Base-by-base conservation (phyloP, 768 basidiomycete genomes). In the Leucogyrophana mollusca region DNA sequence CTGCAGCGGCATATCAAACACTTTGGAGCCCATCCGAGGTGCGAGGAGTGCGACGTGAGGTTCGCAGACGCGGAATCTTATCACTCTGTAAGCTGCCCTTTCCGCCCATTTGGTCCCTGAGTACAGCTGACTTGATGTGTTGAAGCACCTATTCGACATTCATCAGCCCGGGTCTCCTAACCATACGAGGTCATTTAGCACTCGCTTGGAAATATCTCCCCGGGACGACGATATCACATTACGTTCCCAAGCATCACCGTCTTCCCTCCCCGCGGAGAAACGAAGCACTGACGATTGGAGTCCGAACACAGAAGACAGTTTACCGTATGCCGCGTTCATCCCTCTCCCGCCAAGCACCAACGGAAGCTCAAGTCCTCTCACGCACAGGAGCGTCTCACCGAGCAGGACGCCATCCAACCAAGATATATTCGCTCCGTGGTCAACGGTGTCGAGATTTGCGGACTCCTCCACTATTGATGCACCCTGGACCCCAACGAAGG, bases 11-110 rank as follows among this genome's bases (percentile, higher is more conserved):
- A 79, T 49, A 73, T 71, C 53, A 59, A 49, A 16, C 61, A 63
- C 9, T 76, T 78, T 14, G 58, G 64, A 18, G 58, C 52, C 14
- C 78, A 79, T 56, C 74, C 79, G 3, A 71, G 69, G 43, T 79
- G 78, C 45, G 49, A 57, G 20, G 54, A 60, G 23, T 79, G 78
- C 42, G 54, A 60, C n/a, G 41, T 67, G 36, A 72, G 74, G 23
- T 78, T 76, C 46, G 50, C 60, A 36, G 70, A 74, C 46, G 57
- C 65, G 20, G 62, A 62, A 35, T 61, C 62, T 2, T 64, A 70
- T 47, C 59, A 67, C 48, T 54, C 67, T 39, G 76, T 76, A 47
- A 45, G 67, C 42, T 43, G 35, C 39, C 20, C 30, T 13, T 18
- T 25, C 18, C 24, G 16, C 30, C 23, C 34, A 22, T 4, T 27